phyloP scores from a whole-genome alignment of 2,329 filamentous ascomycete species.

The Sporothrix inflata region DNA sequence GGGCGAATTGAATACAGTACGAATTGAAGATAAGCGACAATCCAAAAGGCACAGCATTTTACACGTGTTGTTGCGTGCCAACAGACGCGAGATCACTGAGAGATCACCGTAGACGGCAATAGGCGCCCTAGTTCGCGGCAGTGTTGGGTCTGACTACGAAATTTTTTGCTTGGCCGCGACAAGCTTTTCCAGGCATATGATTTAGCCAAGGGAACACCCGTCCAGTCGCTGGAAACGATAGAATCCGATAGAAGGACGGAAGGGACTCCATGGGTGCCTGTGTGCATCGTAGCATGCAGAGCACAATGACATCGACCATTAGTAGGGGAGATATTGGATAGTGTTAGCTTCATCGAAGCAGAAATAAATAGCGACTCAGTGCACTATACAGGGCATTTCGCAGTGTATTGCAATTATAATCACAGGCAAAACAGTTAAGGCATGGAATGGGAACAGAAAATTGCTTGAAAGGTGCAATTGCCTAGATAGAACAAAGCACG shows the following conservation, averaged over 20 bases:
- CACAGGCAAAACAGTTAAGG: background rate
- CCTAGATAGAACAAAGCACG: background rate
- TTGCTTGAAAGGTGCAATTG: conserved; percentile 5
- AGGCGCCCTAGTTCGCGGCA: background rate
- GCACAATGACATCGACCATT: conserved; percentile 7
- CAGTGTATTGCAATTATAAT: background rate
- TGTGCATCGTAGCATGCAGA: background rate
- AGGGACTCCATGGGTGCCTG: background rate
- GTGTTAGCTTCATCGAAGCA: too few species aligned
- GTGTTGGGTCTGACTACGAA: background rate
- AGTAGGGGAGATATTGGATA: background rate
- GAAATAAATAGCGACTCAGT: too few species aligned
- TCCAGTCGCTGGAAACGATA: background rate
- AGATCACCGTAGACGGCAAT: background rate
- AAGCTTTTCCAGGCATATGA: background rate
- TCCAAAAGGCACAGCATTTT: background rate
- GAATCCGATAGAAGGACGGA: background rate
- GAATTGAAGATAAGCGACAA: background rate
- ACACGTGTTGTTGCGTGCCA: background rate
- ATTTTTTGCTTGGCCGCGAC: background rate
- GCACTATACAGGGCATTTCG: background rate
- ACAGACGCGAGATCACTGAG: background rate
- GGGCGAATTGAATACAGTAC: background rate
- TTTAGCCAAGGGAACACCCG: background rate
- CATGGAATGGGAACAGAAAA: background rate